Evolutionary conservation across 495 filamentous ascomycete species (phyloP), one percentile per base, ranked within the genome.

Genomic region (Penicillium daleae): DNA sequence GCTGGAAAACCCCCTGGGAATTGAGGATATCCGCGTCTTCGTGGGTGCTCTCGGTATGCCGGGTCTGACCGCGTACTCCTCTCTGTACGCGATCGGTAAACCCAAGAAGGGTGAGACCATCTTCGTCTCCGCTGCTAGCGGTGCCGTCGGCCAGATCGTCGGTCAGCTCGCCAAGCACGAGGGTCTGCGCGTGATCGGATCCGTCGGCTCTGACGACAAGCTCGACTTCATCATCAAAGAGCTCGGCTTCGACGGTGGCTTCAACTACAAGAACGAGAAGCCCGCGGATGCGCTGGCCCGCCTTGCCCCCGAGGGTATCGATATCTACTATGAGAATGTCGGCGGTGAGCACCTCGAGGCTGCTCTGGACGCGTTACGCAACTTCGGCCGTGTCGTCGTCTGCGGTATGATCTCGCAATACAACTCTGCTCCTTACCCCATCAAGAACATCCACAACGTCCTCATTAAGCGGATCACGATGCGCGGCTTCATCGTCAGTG

Each of bases 311-410:
- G 70, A 94, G 31, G 94, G 93, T 12, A 83, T 97, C 51, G 92
- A 97, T 70, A 96, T 98, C 72, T 97, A 97, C 79, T 98, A 89
- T 67, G 93, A 98, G 74, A 97, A 97, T 64, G 93, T 98, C 21
- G 93, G 93, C 8, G 93, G 93, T 8, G 92, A 94, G 78, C 89
- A 92, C 65, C 80, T 97, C 37, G 90, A 93, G 63, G 92, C 92
- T 24, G 85, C 90, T 0, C 68, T 98, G 9, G 79, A 85, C 12
- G 80, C 79, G 29, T 78, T 96, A 77, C 96, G 92, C 51, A 59
- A 78, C 31, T 86, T 77, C 62, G 94, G 92, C 1, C 82, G 94
- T 26, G 86, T 97, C 39, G 82, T 87, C 39, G 82, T 83, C 22
- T 89, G 87, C 67, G 87, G 87, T 60, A 77, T 89, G 81, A 87